phyloP scores from a whole-genome alignment of 371 early-diverging fungal species.

The Rhizomucor miehei region DNA sequence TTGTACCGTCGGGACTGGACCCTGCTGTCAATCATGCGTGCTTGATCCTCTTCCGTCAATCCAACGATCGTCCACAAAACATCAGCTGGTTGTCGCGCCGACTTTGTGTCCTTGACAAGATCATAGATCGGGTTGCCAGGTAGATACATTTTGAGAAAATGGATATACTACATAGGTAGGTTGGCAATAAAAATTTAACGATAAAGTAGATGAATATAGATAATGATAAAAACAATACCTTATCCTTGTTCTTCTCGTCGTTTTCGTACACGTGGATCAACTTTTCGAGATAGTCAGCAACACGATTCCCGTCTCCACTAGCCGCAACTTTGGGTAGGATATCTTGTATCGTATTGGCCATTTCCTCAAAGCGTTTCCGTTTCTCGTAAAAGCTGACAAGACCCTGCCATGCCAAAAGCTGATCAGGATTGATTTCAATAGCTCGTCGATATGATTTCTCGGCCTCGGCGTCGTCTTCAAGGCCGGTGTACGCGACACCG shows the following conservation, averaged over 20 bases:
- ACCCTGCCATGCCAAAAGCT: conserved; percentile 80
- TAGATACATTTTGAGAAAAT: conserved; percentile 49
- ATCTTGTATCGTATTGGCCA: conserved; percentile 41
- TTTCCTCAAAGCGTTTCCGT: conserved; percentile 35
- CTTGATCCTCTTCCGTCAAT: conserved; percentile 59
- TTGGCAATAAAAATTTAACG: background rate
- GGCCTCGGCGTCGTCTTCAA: conserved; percentile 62
- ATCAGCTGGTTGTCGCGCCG: conserved; percentile 47
- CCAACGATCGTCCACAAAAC: conserved; percentile 55
- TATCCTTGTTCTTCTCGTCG: conserved; percentile 22
- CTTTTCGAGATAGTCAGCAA: conserved; percentile 57
- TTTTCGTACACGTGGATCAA: conserved; percentile 49
- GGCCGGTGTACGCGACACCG: conserved; percentile 73
- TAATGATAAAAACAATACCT: conserved; percentile 14
- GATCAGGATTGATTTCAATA: conserved; percentile 54
- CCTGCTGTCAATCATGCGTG: conserved; percentile 55
- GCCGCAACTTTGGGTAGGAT: conserved; percentile 29
- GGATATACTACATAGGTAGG: conserved; percentile 34
- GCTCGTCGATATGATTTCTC: conserved; percentile 71
- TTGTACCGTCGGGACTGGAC: conserved; percentile 67
- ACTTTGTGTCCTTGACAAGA: conserved; percentile 36
- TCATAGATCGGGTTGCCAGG: conserved; percentile 49
- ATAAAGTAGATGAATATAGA: background rate
- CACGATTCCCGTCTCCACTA: conserved; percentile 57
- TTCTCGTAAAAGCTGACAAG: conserved; percentile 60